phyloP scores from a whole-genome alignment of 345 rosid species.

The Triadica sebifera region DNA sequence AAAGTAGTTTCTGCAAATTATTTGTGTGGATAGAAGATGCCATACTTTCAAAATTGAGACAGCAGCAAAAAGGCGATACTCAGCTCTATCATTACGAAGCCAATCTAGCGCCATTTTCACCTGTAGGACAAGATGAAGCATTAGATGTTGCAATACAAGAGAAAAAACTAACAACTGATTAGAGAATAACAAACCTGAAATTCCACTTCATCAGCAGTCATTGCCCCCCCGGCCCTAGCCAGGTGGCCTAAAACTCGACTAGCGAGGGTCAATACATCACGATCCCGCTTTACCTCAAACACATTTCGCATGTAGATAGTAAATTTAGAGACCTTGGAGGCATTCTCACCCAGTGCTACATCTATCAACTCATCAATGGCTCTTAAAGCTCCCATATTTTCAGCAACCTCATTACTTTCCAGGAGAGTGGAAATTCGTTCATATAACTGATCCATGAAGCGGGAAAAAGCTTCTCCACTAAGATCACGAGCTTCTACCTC shows the following conservation, averaged over 20 bases:
- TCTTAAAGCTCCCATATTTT: conserved; percentile 88
- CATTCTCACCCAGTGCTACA: conserved; percentile 90
- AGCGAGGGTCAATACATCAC: conserved; percentile 78
- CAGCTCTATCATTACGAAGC: conserved; percentile 89
- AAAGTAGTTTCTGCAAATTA: background rate
- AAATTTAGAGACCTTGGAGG: conserved; percentile 89
- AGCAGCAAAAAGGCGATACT: conserved; percentile 85
- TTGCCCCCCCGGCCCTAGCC: conserved; percentile 97
- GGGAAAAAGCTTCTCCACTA: conserved; percentile 79
- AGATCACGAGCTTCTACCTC: conserved; percentile 91
- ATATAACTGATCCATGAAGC: conserved; percentile 84
- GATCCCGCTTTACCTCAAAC: conserved; percentile 83
- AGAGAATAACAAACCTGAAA: conserved; percentile 58
- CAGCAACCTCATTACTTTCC: conserved; percentile 73
- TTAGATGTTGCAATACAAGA: conserved; percentile 12
- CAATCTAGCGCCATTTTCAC: conserved; percentile 82
- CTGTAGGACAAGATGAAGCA: conserved; percentile 35
- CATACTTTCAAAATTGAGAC: conserved; percentile 87
- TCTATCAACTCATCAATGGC: conserved; percentile 92
- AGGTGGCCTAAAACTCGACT: conserved; percentile 96
- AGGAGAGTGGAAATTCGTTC: conserved; percentile 66
- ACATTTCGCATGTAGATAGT: conserved; percentile 68
- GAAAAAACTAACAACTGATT: background rate
- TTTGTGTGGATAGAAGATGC: background rate
- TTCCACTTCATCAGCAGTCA: conserved; percentile 99